These are phyloP conservation scores for Eutrema yunnanense DNA, from an alignment of 345 rosid species.

Conservation along the genomic window DNA sequence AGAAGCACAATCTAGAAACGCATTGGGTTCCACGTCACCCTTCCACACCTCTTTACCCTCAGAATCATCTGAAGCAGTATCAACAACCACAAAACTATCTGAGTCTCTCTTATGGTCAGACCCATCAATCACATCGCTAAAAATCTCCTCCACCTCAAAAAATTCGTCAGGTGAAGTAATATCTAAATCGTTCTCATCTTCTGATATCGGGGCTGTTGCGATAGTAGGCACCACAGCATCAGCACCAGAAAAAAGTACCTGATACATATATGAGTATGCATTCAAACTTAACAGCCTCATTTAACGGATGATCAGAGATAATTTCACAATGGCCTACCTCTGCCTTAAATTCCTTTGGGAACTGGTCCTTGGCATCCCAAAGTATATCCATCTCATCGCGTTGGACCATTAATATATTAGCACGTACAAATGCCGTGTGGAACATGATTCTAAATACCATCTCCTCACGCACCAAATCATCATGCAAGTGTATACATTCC, in stretches of 20 bases:
- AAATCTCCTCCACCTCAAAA: constrained; percentile 96
- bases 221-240: constrained; percentile 46
- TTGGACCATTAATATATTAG: constrained; percentile 58
- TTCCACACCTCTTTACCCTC: constrained; percentile 56
- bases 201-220: constrained; percentile 42
- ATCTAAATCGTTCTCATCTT: constrained; percentile 61
- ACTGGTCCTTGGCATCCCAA: constrained; percentile 85
- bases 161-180: constrained; percentile 86
- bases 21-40: constrained; percentile 61
- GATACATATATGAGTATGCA: constrained; percentile 63
- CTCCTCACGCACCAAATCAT: constrained; percentile 62
- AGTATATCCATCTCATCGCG: constrained; percentile 79
- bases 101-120: constrained; percentile 53
- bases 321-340: constrained; percentile 61
- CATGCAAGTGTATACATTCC: constrained; percentile 83
- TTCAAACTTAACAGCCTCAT: constrained; percentile 56
- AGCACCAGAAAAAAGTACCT: constrained; percentile 85
- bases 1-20: constrained; percentile 67
- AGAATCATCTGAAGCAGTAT: constrained; percentile 31
- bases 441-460: constrained; percentile 84
- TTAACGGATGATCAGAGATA: constrained; percentile 17
- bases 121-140: constrained; percentile 60
- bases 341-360: constrained; percentile 75
- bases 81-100: constrained; percentile 31
- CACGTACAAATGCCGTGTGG: constrained; percentile 88